Base-by-base conservation (phyloP, 768 basidiomycete species). In the Phaffia australis region DNA sequence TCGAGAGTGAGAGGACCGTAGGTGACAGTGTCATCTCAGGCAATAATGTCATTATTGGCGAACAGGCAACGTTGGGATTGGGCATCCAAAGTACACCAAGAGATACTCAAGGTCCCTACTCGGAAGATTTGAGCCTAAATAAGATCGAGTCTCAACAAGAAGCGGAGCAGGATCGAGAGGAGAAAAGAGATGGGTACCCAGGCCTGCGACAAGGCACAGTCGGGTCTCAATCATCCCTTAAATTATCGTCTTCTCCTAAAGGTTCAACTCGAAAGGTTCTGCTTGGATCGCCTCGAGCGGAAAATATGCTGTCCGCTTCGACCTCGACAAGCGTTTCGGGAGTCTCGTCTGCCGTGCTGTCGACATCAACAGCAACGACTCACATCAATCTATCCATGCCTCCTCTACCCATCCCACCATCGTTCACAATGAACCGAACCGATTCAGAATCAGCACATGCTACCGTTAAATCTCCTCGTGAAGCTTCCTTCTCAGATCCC, bases 361-460 rank as follows among this genome's bases (percentile, higher is more conserved):
- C 62, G 49, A 3, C 30, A 27, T 42, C 62, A 51, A 23, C 30
- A 29, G 51, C 55, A 16, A 19, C 61, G 11, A n/a, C 29, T 8
- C 27, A 21, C 61, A n/a, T 23, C 50, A 27, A 30, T 23, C 35
- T 60, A 5, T 18, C 58, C 4, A 14, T 67, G 7, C 66, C 66
- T 5, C 66, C 66, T 11, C 60, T 67, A 11, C 66, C 66, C 5
- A 23, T 48, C 8, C 66, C 66, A 1, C 66, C 66, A 48, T 47
- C 60, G 18, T 29, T 60, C 2, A 1, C 35, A 7, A 48, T 42
- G 6, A 42, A 42, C 35, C 11, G 6, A 11, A 4, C 35, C 35
- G 35, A 42, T 42, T 11, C 35, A 42, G 11, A 42, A 42, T 11
- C 35, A 42, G 35, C 35, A 11, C 35, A 42, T 11, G 21, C 35